Percentiles rank a stretch among this genome's conserved stretches.
Evolutionary conservation across 2,329 filamentous ascomycete species (phyloP).

Genomic region (Ophiostoma novo-ulmi): DNA sequence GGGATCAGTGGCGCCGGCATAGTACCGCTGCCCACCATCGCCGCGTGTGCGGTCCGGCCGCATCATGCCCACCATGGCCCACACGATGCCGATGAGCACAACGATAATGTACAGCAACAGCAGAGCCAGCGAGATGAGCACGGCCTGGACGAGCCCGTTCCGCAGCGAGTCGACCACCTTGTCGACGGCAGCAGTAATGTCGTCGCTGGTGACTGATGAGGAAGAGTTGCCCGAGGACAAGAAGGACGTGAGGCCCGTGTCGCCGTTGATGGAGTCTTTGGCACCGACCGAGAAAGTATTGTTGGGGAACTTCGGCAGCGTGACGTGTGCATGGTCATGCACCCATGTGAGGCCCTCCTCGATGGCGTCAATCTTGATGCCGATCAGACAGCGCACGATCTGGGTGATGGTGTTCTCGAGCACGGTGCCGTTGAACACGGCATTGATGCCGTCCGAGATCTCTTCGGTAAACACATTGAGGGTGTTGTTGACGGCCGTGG

Average conservation of each 20-base stretch:
- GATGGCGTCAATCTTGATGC: slow-evolving; percentile 77
- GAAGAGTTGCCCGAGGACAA: slow-evolving; percentile 34
- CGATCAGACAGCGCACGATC: slow-evolving; percentile 80
- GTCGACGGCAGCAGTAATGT: slow-evolving; percentile 70
- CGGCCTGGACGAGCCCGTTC: slow-evolving; percentile 66
- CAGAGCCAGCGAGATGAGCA: slow-evolving; percentile 70
- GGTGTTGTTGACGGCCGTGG: slow-evolving; percentile 75
- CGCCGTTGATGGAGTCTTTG: slow-evolving; percentile 52
- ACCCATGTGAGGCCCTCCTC: slow-evolving; percentile 93
- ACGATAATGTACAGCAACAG: slow-evolving; percentile 74
- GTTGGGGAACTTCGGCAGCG: slow-evolving; percentile 70
- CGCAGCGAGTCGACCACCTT: slow-evolving; percentile 64
- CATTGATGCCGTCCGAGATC: slow-evolving; percentile 68
- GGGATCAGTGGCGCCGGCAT: slow-evolving; percentile 11
- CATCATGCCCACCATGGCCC: slow-evolving; percentile 58
- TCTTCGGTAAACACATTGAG: slow-evolving; percentile 75
- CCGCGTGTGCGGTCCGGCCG: slow-evolving; percentile 55
- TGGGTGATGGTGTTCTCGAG: slow-evolving; percentile 73
- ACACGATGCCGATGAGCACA: slow-evolving; percentile 65
- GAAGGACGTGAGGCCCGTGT: slow-evolving; percentile 72
- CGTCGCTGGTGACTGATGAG: slow-evolving; percentile 63
- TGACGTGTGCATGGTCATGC: slow-evolving; percentile 75
- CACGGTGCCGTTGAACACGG: slow-evolving; percentile 75
- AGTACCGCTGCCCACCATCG: slow-evolving; percentile 50
- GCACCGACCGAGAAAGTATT: slow-evolving; percentile 82